Percentiles rank a stretch among this genome's conserved stretches.
Evolutionary conservation across 257 asterid species (phyloP).

Genomic region (Nemophila menziesii): DNA sequence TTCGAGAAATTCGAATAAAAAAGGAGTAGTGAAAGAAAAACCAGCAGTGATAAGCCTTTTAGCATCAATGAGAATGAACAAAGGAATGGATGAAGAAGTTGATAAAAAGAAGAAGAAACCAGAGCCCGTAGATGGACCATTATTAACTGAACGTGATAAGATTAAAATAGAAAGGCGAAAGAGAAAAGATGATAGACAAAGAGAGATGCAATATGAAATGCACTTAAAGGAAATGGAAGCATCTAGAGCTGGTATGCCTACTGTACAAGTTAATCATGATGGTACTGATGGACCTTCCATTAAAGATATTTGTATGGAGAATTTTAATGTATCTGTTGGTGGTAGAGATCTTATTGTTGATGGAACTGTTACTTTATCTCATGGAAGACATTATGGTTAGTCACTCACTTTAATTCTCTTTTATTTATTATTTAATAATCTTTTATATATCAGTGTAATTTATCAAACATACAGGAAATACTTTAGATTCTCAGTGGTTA

Average conservation of each 20-base stretch:
- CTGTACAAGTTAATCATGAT: conserved; percentile 61
- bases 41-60: conserved; percentile 85
- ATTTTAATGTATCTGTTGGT: conserved; percentile 85
- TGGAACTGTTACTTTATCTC: conserved; percentile 75
- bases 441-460: too few species aligned
- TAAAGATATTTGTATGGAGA: conserved; percentile 90
- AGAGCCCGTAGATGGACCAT: conserved; percentile 95
- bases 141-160: conserved; percentile 91
- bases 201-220: conserved; percentile 86
- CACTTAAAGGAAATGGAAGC: conserved; percentile 95
- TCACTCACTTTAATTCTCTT: conserved; percentile 16
- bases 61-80: conserved; percentile 87
- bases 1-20: conserved; percentile 96
- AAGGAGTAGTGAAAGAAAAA: conserved; percentile 72
- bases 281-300: conserved; percentile 55
- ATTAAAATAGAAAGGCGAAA: conserved; percentile 89
- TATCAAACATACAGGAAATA: too few species aligned
- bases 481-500: too few species aligned
- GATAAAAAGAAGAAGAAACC: conserved; percentile 80
- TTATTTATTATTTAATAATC: conserved; percentile 6
- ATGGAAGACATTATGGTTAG: conserved; percentile 96
- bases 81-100: conserved; percentile 89
- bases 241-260: conserved; percentile 93
- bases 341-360: conserved; percentile 94
- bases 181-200: conserved; percentile 89